Conservation (phyloP, 1,284 basidiomycete species). For the Apiotrichum akiyoshidainum region DNA sequence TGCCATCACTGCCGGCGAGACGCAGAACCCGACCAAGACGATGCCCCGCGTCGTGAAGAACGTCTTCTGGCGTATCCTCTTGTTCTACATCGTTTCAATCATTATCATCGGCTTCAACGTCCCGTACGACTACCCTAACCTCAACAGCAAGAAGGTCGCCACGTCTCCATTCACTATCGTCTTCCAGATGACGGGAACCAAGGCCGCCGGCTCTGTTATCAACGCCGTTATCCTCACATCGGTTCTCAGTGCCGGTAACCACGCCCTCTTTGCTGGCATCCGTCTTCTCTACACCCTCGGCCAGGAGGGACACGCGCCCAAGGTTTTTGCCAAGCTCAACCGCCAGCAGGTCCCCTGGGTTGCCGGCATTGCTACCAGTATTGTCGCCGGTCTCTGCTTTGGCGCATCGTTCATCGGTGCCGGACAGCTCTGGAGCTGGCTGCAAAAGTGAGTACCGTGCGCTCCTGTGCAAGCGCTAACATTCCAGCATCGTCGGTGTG, state of each 20-base stretch:
- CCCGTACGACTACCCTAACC: conserved; percentile 64
- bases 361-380: conserved; percentile 51
- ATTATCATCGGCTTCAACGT: conserved; percentile 73
- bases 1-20: conserved; percentile 52
- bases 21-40: conserved; percentile 65
- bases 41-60: conserved; percentile 71
- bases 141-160: conserved; percentile 60
- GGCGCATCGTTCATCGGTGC: conserved; percentile 55
- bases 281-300: conserved; percentile 57
- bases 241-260: conserved; percentile 57
- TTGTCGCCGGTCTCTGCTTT: conserved; percentile 57
- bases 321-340: conserved; percentile 62
- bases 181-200: conserved; percentile 65
- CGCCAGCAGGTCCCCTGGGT: conserved; percentile 70
- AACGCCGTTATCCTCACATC: conserved; percentile 61
- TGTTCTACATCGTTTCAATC: conserved; percentile 64
- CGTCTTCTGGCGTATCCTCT: conserved; percentile 69
- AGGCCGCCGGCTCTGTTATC: conserved; percentile 63
- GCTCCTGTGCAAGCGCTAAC: no score
- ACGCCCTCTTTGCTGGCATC: conserved; percentile 58
- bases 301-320: conserved; percentile 53
- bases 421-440: conserved; percentile 18
- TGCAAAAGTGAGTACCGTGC: conserved; percentile 13
- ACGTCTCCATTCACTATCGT: conserved; percentile 78
- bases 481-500: conserved; percentile 23